These are phyloP conservation scores for Spathaspora passalidarum DNA, from an alignment of 805 yeast genomes.

Conservation along the genomic window DNA sequence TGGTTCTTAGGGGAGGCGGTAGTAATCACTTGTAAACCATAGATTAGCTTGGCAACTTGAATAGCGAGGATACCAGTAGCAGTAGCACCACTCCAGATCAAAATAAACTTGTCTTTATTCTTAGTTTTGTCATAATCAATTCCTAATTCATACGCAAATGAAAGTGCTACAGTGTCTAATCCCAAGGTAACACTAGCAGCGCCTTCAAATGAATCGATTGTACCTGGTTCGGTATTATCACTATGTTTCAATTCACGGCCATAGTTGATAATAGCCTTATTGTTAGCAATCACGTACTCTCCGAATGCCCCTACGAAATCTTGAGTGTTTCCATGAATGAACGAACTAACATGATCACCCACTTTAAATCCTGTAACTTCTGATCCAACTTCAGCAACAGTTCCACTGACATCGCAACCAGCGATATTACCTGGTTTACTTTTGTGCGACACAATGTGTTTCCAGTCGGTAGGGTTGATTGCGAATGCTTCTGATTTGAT, in stretches of 20 bases:
- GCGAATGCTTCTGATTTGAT: constrained; percentile 55
- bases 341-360: constrained; percentile 59
- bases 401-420: constrained; percentile 65
- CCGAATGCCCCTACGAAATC: constrained; percentile 57
- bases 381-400: constrained; percentile 49
- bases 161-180: constrained; percentile 47
- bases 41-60: constrained; percentile 29
- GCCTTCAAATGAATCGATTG: constrained; percentile 48
- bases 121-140: constrained; percentile 13
- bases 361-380: constrained; percentile 30
- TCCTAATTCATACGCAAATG: constrained; percentile 33
- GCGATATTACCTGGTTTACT: constrained; percentile 45
- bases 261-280: constrained; percentile 32
- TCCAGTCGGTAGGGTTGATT: constrained; percentile 72
- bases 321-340: constrained; percentile 53
- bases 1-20: constrained; percentile 26
- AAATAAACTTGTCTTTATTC: constrained; percentile 16
- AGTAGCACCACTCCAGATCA: constrained; percentile 39
- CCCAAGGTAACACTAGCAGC: constrained; percentile 63
- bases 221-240: constrained; percentile 23
- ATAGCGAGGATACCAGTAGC: constrained; percentile 32
- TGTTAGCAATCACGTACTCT: constrained; percentile 46
- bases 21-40: constrained; percentile 27
- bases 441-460: constrained; percentile 42
- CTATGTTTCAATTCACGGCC: neutral